phyloP scores from a whole-genome alignment of 768 basidiomycete genomes.

The Pulveroboletus frians region DNA sequence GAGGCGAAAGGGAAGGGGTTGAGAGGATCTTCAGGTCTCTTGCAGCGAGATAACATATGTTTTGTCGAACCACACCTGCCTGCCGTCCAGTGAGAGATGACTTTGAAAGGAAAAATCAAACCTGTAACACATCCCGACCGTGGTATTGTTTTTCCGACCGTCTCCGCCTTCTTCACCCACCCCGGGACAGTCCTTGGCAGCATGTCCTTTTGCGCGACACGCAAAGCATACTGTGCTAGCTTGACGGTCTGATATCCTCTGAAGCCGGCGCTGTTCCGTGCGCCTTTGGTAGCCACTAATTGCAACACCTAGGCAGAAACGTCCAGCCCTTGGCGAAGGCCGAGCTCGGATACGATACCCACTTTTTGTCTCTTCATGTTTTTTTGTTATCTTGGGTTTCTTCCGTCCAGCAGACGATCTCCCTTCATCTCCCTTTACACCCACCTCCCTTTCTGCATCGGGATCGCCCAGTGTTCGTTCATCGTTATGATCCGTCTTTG shows the following conservation, averaged over 20 bases:
- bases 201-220: slow-evolving; percentile 79
- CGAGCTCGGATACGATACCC: neutral
- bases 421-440: slow-evolving; percentile 18
- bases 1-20: slow-evolving; percentile 83
- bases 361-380: slow-evolving; percentile 27
- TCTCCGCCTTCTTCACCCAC: slow-evolving; percentile 22
- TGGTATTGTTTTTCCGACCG: slow-evolving; percentile 23
- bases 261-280: slow-evolving; percentile 59
- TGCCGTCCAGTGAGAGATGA: neutral
- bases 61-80: slow-evolving; percentile 73
- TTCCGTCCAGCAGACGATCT: neutral
- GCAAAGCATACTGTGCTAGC: slow-evolving; percentile 74
- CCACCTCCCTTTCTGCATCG: slow-evolving; percentile 16
- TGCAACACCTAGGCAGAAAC: slow-evolving; percentile 23
- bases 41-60: slow-evolving; percentile 79
- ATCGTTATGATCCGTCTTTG: slow-evolving; percentile 21
- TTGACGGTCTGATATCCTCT: slow-evolving; percentile 54
- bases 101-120: slow-evolving; percentile 25
- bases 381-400: slow-evolving; percentile 26
- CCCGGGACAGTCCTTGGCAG: slow-evolving; percentile 75
- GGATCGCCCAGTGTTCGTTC: slow-evolving; percentile 2
- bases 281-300: slow-evolving; percentile 23
- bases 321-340: slow-evolving; percentile 3
- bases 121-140: slow-evolving; percentile 70
- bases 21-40: slow-evolving; percentile 50